phyloP scores from a whole-genome alignment of 1,139 yeast genomes.

The Kodamaea arcana region DNA sequence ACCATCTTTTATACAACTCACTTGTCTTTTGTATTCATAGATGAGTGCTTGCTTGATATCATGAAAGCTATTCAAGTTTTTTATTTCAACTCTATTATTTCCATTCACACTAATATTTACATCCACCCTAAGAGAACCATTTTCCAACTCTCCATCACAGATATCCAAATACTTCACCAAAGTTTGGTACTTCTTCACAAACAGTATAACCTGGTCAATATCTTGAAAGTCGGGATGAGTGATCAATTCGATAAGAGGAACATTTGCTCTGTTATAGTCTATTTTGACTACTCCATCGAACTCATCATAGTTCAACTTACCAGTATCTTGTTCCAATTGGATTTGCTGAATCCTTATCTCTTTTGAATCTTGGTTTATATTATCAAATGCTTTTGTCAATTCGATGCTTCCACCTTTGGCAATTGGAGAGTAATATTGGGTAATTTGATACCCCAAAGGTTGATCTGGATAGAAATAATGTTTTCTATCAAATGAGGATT shows the following conservation, averaged over 20 bases:
- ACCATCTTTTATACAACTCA: conserved; percentile 28
- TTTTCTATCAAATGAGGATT: conserved; percentile 80
- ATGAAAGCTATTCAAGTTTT: conserved; percentile 79
- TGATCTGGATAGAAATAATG: conserved; percentile 97
- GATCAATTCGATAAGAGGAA: conserved; percentile 85
- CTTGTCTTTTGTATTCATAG: conserved; percentile 73
- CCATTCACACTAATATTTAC: conserved; percentile 80
- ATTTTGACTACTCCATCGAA: conserved; percentile 44
- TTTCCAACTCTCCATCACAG: conserved; percentile 87
- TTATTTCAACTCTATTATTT: conserved; percentile 76
- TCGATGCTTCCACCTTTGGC: conserved; percentile 62
- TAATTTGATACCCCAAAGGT: conserved; percentile 92
- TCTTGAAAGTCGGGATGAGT: conserved; percentile 82
- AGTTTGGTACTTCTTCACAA: conserved; percentile 76
- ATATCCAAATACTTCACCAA: conserved; percentile 64
- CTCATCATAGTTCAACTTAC: conserved; percentile 63
- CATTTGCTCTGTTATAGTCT: conserved; percentile 81
- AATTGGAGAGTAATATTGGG: conserved; percentile 82
- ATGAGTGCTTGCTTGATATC: conserved; percentile 76
- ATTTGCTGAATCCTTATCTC: conserved; percentile 61
- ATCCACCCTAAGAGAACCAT: conserved; percentile 94
- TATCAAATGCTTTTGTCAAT: conserved; percentile 52
- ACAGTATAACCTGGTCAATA: conserved; percentile 67
- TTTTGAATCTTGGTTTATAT: conserved; percentile 37
- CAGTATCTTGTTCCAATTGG: conserved; percentile 94